Base-by-base conservation (phyloP, 176 grass and related monocot species). In the Juncus inflexus region DNA sequence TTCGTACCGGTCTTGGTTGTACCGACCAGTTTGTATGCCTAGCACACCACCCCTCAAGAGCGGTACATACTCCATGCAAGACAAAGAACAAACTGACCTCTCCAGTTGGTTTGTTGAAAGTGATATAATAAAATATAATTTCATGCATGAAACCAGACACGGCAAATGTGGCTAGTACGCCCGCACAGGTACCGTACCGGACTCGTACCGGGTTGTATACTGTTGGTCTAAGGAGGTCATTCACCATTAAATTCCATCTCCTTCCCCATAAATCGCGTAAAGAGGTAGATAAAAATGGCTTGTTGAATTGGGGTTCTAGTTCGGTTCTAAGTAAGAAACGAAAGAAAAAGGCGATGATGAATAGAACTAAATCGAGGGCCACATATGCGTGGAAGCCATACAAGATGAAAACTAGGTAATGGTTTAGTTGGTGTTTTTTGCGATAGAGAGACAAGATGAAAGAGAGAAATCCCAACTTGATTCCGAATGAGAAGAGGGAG, bases 91-190 rank as follows among this genome's bases (percentile, higher is more conserved):
- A 76, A 0, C 49, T 67, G 1, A 40, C 81, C 81, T 94, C 84
- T 37, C 89, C 84, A 6, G 81, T 88, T 12, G 81, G 67, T 42
- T 76, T 58, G 7, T 6, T 53, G 37, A 88, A 57, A 43, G 89
- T 94, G 35, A 67, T 6, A 81, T 94, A 94, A 57, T 52, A 83
- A 76, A 94, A 85, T 70, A 88, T 79, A 3, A 55, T 62, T 72
- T 94, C 89, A 67, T 94, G 89, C 89, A 88, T 82, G 0, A 88
- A 36, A 2, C 84, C 89, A 0, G 89, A 94, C 9, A 85, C 67
- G 13, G 69, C 58, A 77, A 94, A 94, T 61, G 78, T n/a, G 2
- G 81, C 81, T 0, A 88, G 62, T 61, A 82, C 67, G 2, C 77
- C 81, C 4, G 81, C 3, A 12, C 4, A 8, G 40, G 75, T 68